These are phyloP conservation scores for Citrus mangshanensis DNA, from an alignment of 345 rosid genomes.

Conservation along the genomic window DNA sequence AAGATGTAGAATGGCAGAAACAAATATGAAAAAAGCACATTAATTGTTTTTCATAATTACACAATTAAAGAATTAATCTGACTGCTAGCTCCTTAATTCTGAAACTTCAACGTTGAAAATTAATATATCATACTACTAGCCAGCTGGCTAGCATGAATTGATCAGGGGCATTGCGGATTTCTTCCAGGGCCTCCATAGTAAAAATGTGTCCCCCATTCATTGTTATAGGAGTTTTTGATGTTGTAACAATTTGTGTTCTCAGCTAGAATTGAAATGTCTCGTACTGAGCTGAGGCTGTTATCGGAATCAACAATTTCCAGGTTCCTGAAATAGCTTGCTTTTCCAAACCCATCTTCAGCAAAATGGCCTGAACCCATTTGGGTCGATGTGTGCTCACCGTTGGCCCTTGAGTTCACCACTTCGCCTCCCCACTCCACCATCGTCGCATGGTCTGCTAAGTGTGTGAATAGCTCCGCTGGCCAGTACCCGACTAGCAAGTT, in stretches of 20 bases:
- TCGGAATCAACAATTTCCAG: conserved; percentile 85
- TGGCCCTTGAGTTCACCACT: conserved; percentile 81
- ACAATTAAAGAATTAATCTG: conserved; percentile 33
- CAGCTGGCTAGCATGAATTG: neutral
- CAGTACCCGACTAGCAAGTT: conserved; percentile 83
- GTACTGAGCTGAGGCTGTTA: conserved; percentile 72
- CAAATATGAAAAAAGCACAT: conserved; percentile 31
- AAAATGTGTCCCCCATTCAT: conserved; percentile 89
- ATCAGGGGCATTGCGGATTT: conserved; percentile 69
- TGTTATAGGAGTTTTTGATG: conserved; percentile 65
- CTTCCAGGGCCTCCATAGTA: conserved; percentile 95
- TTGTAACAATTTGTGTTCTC: conserved; percentile 92
- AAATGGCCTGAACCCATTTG: conserved; percentile 98
- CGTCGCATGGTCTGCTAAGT: conserved; percentile 80
- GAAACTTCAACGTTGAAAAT: neutral
- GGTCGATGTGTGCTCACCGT: conserved; percentile 80
- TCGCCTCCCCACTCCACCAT: conserved; percentile 99
- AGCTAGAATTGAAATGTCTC: conserved; percentile 61
- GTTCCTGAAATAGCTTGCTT: conserved; percentile 86
- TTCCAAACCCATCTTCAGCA: conserved; percentile 79
- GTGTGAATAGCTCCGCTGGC: conserved; percentile 96
- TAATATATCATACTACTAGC: neutral
- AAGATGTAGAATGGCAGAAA: conserved; percentile 23
- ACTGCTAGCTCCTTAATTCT: neutral
- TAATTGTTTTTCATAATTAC: conserved; percentile 27